Base-by-base conservation (phyloP, 164 flowering plant genomes). In the Nelumbo lutea region DNA sequence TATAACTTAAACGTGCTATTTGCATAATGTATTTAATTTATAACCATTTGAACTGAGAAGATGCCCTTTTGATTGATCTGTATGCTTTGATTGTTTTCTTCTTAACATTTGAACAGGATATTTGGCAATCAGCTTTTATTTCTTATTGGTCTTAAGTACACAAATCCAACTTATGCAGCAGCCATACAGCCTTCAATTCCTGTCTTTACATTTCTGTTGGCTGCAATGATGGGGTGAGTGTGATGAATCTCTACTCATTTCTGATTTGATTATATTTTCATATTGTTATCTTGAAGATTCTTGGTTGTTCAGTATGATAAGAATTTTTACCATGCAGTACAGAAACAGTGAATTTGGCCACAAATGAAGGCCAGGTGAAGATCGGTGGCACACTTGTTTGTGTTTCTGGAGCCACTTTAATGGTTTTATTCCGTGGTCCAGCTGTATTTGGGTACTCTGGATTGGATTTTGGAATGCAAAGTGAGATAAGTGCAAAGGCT, bases 91-190 rank as follows among this genome's bases (percentile, higher is more conserved):
- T n/a, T 6, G 38, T 56, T 38, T 39, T 10, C 60, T 7, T 47
- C 62, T n/a, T 5, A 39, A 64, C 41, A 57, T 52, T 60, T 57
- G 4, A 62, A 59, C 67, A 95, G 98, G 83, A 88, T 95, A 70
- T 92, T 89, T 79, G 94, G 94, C 43, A 95, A 95, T 82, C 98
- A 95, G 79, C 96, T 95, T 65, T 75, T 95, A 72, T 95, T 95
- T 81, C 90, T 91, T 67, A 44, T 95, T 71, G 98, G 98, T 46
- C 92, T 95, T 64, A 81, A 88, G 78, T 89, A 92, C 80, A 95
- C 98, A 65, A 95, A 88, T 83, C 97, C 98, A 76, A 88, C 90
- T 65, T 92, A 87, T 85, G 98, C 98, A 74, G 92, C 98, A 52
- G 97, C 98, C 43, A 79, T 82, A 64, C 97, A 95, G 47, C 97